Percentiles rank a stretch among this genome's conserved stretches.
Conservation (phyloP, 2,329 filamentous ascomycete species). For the Aspergillus japonicus region DNA sequence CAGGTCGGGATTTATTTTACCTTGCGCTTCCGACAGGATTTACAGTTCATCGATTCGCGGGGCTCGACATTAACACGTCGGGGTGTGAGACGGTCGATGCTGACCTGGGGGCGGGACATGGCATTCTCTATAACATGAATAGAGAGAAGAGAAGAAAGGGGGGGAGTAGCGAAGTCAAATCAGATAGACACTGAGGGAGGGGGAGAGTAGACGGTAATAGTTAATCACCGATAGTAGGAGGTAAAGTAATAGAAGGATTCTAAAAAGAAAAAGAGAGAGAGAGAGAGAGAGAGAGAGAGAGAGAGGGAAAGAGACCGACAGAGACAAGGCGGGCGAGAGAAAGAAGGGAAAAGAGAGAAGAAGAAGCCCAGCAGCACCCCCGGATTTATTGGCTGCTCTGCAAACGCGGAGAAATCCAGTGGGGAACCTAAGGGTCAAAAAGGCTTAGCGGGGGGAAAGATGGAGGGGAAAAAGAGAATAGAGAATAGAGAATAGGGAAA, state of each 20-base stretch:
- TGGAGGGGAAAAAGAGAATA: too few species aligned
- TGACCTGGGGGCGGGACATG: conserved; percentile 74
- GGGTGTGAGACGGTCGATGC: conserved; percentile 74
- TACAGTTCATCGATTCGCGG: conserved; percentile 92
- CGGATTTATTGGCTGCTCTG: conserved; percentile 11
- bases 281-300: conserved; percentile 1
- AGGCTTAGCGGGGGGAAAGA: not conserved
- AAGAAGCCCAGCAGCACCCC: conserved; percentile 10
- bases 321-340: conserved; percentile 2
- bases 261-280: conserved; percentile 1
- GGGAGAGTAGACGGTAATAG: not conserved
- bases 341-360: conserved; percentile 11
- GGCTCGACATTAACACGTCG: conserved; percentile 72
- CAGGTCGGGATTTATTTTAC: conserved; percentile 47
- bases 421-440: not conserved
- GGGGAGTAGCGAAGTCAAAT: not conserved
- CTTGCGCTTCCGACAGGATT: conserved; percentile 90
- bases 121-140: conserved; percentile 16
- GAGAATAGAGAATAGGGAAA: too few species aligned
- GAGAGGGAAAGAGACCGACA: conserved; percentile 5
- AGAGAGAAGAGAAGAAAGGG: not conserved
- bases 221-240: too few species aligned
- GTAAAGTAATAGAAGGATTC: not conserved
- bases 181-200: not conserved
- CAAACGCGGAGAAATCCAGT: conserved; percentile 24